Evolutionary conservation across 2,329 filamentous ascomycete species (phyloP), one percentile per base, ranked within the genome.

Genomic region (Chrysosphaeria jannelii): DNA sequence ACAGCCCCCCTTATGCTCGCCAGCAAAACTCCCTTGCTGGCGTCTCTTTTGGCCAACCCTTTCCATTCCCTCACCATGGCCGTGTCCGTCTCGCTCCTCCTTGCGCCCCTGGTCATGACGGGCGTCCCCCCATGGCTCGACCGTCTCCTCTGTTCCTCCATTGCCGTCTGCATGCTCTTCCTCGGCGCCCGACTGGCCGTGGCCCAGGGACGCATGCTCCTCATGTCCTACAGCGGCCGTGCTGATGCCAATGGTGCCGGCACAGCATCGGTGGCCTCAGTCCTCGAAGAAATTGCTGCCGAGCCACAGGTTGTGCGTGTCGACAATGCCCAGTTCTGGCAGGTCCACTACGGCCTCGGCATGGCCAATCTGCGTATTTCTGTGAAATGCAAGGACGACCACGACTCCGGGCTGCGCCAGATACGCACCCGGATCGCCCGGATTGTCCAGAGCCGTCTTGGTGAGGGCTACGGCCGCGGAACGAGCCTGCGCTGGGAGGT

Each of bases 291-390:
- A 40, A 79, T 97, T 24, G 68, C 78, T 40, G 57, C 64, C 2
- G 78, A 91, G 35, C 63, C 71, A 2, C 57, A 58, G 26, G 64
- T 93, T 13, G 57, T 58, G 21, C 57, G 57, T 2, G 64, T 97
- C 22, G 75, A 91, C 27, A 79, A 91, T 37, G 81, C 79, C 2
- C 67, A 78, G 39, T 90, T 97, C 43, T 97, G 85, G 85, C 85
- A 97, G 48, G 85, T 91, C 9, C 85, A 97, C 44, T 91, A 93
- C 40, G 79, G 81, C 2, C 52, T 93, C 19, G 89, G 78, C 38
- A 89, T 93, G 70, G 85, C 85, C 6, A 91, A 88, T 39, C 43
- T 97, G 33, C 88, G 76, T 42, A 45, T 97, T 11, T 58, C 66
- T 28, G 59, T 90, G 13, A 41, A 47, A 4, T 50, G 46, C 30